phyloP scores from a whole-genome alignment of 176 grass and related monocot species.

The Oryza rufipogon region DNA sequence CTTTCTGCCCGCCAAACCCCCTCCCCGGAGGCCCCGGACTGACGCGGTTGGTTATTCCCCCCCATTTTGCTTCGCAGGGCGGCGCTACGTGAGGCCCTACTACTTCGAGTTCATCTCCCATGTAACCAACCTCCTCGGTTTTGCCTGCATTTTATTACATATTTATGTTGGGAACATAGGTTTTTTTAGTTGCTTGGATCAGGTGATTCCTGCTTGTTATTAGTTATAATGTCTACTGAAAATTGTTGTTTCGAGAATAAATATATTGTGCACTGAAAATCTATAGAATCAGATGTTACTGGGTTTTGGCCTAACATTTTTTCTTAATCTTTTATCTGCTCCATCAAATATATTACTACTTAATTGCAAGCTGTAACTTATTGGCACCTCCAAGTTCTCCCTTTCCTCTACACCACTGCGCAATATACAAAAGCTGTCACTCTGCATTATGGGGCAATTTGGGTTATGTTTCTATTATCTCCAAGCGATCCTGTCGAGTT shows the following conservation, averaged over 20 bases:
- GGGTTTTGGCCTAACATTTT: neutral
- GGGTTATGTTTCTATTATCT: neutral
- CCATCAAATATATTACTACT: neutral
- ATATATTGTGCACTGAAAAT: neutral
- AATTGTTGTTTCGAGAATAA: too few species aligned
- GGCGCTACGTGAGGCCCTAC: slow-evolving; percentile 90
- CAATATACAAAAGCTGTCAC: neutral
- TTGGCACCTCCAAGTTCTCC: neutral
- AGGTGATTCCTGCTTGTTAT: neutral
- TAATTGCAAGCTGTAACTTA: neutral
- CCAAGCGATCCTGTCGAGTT: neutral
- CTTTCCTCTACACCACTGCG: neutral
- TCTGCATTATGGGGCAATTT: neutral
- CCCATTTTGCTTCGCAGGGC: slow-evolving; percentile 49
- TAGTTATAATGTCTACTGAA: neutral
- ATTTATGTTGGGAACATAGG: neutral
- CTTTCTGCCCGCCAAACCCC: too few species aligned
- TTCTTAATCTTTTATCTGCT: neutral
- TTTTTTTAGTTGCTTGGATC: neutral
- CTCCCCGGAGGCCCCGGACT: neutral
- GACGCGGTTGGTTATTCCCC: neutral
- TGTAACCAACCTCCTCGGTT: slow-evolving; percentile 39
- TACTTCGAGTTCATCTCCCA: slow-evolving; percentile 97
- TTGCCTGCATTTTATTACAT: neutral
- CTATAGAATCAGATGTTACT: neutral